Evolutionary conservation across 1,284 basidiomycete species (phyloP).

Genomic region (Tausonia pullulans): DNA sequence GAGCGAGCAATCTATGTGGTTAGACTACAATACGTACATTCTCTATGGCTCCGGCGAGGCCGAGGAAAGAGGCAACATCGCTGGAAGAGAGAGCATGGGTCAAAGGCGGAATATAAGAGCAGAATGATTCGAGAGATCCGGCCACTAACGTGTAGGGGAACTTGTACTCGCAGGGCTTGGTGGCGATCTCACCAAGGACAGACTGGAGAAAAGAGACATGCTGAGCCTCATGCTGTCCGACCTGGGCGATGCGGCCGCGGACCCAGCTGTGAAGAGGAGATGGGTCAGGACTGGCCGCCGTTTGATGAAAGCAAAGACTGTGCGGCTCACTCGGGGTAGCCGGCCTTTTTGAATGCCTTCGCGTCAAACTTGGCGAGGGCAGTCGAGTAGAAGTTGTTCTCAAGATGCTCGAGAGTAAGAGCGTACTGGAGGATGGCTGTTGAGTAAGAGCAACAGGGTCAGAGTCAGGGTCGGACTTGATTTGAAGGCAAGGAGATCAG

Average conservation of each 20-base stretch:
- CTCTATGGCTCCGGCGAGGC: slow-evolving; percentile 60
- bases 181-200: slow-evolving; percentile 47
- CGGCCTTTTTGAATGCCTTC: slow-evolving; percentile 54
- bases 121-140: background rate
- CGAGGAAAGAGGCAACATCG: slow-evolving; percentile 52
- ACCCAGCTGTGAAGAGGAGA: background rate
- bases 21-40: slow-evolving; percentile 24
- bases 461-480: background rate
- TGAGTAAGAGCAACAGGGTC: background rate
- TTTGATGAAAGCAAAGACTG: background rate
- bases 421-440: slow-evolving; percentile 43
- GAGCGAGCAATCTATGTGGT: too few species aligned
- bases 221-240: slow-evolving; percentile 47
- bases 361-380: slow-evolving; percentile 55
- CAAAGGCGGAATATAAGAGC: slow-evolving; percentile 15
- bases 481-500: background rate
- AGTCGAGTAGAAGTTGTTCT: slow-evolving; percentile 25
- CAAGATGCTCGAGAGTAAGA: slow-evolving; percentile 36
- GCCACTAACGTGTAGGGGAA: slow-evolving; percentile 26
- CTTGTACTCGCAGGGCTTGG: slow-evolving; percentile 29
- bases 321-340: slow-evolving; percentile 39
- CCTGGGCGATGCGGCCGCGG: slow-evolving; percentile 36
- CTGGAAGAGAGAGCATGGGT: slow-evolving; percentile 18
- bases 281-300: background rate
- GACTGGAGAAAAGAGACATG: slow-evolving; percentile 42